Base-by-base conservation (phyloP, 495 filamentous ascomycete genomes). In the Penicillium ochrochloron region DNA sequence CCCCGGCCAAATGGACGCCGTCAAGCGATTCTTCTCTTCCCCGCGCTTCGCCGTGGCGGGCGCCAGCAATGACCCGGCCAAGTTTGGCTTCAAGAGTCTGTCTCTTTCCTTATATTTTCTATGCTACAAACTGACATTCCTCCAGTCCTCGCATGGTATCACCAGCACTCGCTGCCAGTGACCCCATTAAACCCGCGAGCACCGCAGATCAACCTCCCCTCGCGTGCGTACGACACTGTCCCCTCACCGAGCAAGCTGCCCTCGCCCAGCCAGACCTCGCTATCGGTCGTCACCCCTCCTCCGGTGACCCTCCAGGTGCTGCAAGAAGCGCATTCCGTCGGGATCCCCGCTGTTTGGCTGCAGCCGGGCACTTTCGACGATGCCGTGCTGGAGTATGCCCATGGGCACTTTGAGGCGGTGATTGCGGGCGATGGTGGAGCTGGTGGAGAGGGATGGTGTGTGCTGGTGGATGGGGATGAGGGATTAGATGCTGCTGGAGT, bases 71-170 rank as follows among this genome's bases (percentile, higher is more conserved):
- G 92, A 95, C 75, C 77, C 91, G 54, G 76, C 80, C 63, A 97
- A 97, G 74, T 97, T 90, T 73, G 95, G 95, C n/a, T 91, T 96
- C 79, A 94, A 94, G 80, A 86, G 93, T 92, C 74, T 53, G 80
- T 11, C 31, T 19, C 59, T 41, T 33, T 57, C 3, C n/a, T 10
- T 9, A 9, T 3, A 23, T 48, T 12, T 57, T 10, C 42, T 21
- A 19, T 48, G 42, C 42, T 0, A 48, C 1, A 5, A 17, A 52
- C 48, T 31, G 3, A 52, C 25, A 52, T 52, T 31, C 25, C 8
- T 31, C 3, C 72, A 96, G 93, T 98, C 63, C 90, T 97, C 68
- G 85, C 84, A 37, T 98, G 94, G 93, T 98, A 98, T 78, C 84
- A 90, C 65, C 74, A 80, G 37, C 93, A 92, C 75, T 80, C 81